Evolutionary conservation across 148 eudicot species (phyloP).

Genomic region (Hydrangea macrophylla): DNA sequence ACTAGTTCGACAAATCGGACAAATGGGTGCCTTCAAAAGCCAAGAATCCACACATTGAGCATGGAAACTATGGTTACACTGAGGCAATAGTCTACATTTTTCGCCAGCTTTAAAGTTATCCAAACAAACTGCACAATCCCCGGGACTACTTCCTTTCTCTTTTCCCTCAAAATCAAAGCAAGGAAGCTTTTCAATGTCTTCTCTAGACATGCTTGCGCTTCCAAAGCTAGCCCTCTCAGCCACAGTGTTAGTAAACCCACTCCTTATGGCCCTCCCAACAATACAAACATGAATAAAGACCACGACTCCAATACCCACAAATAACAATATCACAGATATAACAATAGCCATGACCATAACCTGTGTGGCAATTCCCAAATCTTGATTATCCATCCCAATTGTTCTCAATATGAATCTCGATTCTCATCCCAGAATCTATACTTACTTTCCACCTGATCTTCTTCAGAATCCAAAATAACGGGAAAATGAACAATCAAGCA

Average conservation of each 20-base stretch:
- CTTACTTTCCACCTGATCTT: neutral
- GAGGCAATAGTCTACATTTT: slow-evolving; percentile 57
- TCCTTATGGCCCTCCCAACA: slow-evolving; percentile 23
- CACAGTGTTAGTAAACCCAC: slow-evolving; percentile 1
- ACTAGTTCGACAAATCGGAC: slow-evolving; percentile 62
- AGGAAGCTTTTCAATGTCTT: slow-evolving; percentile 52
- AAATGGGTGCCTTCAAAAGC: slow-evolving; percentile 52
- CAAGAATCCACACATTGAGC: slow-evolving; percentile 67
- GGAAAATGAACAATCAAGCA: too few relatives aligned
- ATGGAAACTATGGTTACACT: slow-evolving; percentile 65
- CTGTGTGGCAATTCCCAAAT: slow-evolving; percentile 20
- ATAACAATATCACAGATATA: slow-evolving; percentile 28
- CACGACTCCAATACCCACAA: slow-evolving; percentile 29
- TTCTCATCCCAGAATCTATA: neutral
- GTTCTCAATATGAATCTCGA: neutral
- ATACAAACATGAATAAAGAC: slow-evolving; percentile 30
- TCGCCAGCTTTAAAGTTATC: slow-evolving; percentile 57
- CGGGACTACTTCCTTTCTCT: slow-evolving; percentile 24
- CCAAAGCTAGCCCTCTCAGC: slow-evolving; percentile 24
- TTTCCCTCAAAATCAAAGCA: slow-evolving; percentile 43
- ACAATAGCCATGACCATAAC: slow-evolving; percentile 28
- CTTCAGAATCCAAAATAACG: neutral
- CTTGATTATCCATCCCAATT: slow-evolving; percentile 14
- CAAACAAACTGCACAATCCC: slow-evolving; percentile 67
- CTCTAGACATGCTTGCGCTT: slow-evolving; percentile 30